A percentile compares a stretch with the other conserved stretches of the same genome.
These are phyloP conservation scores for Coprinopsis strossmayeri DNA, from an alignment of 768 basidiomycete genomes.

Conservation along the genomic window DNA sequence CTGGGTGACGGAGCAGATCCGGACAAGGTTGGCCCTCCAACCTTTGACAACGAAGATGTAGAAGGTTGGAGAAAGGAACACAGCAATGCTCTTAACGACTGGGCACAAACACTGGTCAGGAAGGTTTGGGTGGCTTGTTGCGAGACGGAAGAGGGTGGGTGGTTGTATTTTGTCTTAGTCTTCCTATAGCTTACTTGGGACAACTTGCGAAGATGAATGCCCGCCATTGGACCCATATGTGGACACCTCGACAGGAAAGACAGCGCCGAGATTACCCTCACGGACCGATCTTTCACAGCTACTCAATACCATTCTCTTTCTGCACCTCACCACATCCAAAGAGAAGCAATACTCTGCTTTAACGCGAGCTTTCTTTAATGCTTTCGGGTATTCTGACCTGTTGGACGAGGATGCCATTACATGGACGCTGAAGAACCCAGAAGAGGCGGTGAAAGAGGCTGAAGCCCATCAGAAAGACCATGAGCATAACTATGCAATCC, in stretches of 20 bases:
- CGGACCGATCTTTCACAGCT: conserved; percentile 32
- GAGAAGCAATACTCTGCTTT: conserved; percentile 37
- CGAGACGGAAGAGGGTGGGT: conserved; percentile 14
- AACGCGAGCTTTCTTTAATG: conserved; percentile 39
- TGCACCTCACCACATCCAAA: conserved; percentile 40
- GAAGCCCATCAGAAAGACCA: conserved; percentile 26
- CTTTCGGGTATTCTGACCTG: conserved; percentile 20
- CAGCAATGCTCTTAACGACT: conserved; percentile 29
- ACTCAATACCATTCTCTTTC: conserved; percentile 44
- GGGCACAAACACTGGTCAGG: conserved; percentile 38
- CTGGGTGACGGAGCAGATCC: not conserved
- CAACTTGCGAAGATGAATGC: conserved; percentile 26
- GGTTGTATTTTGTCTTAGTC: not conserved
- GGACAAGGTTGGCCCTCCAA: too few relatives aligned
- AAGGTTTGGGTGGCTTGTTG: conserved; percentile 39
- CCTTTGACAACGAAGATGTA: not conserved
- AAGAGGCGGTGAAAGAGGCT: conserved; percentile 36
- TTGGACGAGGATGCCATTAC: conserved; percentile 40
- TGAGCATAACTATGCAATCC: not conserved
- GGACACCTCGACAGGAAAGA: conserved; percentile 38
- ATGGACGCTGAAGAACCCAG: conserved; percentile 42
- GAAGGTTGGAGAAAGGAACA: conserved; percentile 17
- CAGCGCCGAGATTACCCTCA: conserved; percentile 30
- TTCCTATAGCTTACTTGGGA: not conserved
- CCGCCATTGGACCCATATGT: conserved; percentile 34